Percentiles rank a stretch among this genome's conserved stretches.
phyloP scores from a whole-genome alignment of 2,329 filamentous ascomycete genomes.

The Chalaropsis ovoidea region DNA sequence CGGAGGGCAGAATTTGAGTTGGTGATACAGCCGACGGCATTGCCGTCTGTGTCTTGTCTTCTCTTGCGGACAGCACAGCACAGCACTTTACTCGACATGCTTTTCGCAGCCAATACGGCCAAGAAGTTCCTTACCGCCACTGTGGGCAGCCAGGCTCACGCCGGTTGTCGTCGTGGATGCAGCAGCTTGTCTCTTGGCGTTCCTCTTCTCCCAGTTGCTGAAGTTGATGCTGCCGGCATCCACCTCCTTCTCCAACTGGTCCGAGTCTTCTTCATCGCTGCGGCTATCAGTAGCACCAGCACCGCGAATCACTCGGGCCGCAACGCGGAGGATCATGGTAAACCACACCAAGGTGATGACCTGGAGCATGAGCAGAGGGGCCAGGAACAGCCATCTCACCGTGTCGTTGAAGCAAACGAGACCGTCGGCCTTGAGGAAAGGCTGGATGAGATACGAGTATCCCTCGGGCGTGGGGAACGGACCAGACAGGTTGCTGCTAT shows the following conservation, averaged over 20 bases:
- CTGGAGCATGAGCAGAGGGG: slow-evolving; percentile 67
- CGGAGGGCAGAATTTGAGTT: not conserved
- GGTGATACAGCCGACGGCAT: not conserved
- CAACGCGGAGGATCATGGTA: slow-evolving; percentile 73
- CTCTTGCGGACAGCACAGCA: not conserved
- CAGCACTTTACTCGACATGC: slow-evolving; percentile 34
- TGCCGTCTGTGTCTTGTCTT: not conserved
- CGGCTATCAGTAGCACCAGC: slow-evolving; percentile 72
- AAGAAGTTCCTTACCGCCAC: slow-evolving; percentile 69
- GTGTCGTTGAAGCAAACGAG: slow-evolving; percentile 68
- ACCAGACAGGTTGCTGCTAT: slow-evolving; percentile 44
- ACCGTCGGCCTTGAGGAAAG: slow-evolving; percentile 60
- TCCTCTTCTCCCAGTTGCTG: slow-evolving; percentile 50
- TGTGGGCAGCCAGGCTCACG: slow-evolving; percentile 59
- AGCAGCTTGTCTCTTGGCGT: slow-evolving; percentile 45
- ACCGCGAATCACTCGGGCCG: slow-evolving; percentile 67
- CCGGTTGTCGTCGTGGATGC: slow-evolving; percentile 40
- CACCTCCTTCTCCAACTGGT: slow-evolving; percentile 62
- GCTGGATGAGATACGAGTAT: slow-evolving; percentile 57
- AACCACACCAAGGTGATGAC: slow-evolving; percentile 80
- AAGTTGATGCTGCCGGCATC: slow-evolving; percentile 62
- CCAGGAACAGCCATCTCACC: slow-evolving; percentile 68
- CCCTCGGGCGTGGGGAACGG: slow-evolving; percentile 45
- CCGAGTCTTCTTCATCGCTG: slow-evolving; percentile 73
- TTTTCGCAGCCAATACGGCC: slow-evolving; percentile 77